phyloP scores from a whole-genome alignment of 306 rosid species.

The Cicer bijugum region DNA sequence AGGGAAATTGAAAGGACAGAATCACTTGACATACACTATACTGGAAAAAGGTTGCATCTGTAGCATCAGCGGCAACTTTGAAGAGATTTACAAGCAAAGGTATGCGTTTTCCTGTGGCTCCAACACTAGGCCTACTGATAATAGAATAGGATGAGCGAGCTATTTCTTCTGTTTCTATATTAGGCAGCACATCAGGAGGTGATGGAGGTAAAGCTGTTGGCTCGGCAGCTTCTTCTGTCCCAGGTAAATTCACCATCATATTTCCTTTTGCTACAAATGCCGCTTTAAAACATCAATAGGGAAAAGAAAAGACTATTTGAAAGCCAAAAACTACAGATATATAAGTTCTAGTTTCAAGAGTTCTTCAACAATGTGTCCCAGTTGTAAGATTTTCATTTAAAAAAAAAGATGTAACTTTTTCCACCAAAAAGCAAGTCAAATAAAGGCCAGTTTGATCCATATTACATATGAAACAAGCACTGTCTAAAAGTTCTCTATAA shows the following conservation, averaged over 20 bases:
- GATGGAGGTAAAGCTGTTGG: conserved; percentile 47
- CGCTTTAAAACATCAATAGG: conserved; percentile 30
- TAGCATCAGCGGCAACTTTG: conserved; percentile 57
- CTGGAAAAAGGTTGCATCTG: conserved; percentile 81
- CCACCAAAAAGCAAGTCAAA: conserved; percentile 19
- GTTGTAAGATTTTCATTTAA: neutral
- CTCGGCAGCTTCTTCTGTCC: conserved; percentile 47
- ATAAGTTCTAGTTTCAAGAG: neutral
- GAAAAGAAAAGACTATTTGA: conserved; percentile 24
- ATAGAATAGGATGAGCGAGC: conserved; percentile 54
- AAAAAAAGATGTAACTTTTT: conserved; percentile 22
- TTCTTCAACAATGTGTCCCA: conserved; percentile 8
- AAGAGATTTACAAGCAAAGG: conserved; percentile 71
- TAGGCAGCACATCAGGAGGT: conserved; percentile 41
- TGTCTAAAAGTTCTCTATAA: conserved; percentile 7
- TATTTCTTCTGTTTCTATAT: conserved; percentile 45
- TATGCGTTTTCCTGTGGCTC: conserved; percentile 60
- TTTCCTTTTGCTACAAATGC: conserved; percentile 23
- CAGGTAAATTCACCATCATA: conserved; percentile 49
- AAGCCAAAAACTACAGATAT: conserved; percentile 15
- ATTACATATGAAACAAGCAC: conserved; percentile 31
- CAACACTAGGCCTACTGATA: conserved; percentile 62
- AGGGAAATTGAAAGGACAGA: conserved; percentile 23
- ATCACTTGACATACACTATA: conserved; percentile 64
- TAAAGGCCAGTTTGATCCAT: conserved; percentile 17